Percentiles rank a stretch among this genome's conserved stretches.
Conservation (phyloP, 257 asterid species). For the Solanum verrucosum region DNA sequence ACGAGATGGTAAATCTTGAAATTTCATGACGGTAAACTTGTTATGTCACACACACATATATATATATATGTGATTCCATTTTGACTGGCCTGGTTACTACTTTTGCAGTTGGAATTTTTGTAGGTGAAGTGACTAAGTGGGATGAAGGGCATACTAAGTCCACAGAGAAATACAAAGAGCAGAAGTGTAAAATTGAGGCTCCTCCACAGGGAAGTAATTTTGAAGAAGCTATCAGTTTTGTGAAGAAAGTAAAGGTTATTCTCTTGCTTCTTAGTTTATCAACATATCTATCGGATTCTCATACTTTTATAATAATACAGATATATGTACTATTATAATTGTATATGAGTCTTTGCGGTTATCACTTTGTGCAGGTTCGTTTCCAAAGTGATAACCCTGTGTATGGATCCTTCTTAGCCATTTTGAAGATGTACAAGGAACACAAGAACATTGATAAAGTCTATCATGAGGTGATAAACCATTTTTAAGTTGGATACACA, state of each 20-base stretch:
- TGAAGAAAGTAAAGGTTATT: not conserved
- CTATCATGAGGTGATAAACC: constrained; percentile 55
- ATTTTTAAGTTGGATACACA: not conserved
- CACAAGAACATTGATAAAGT: constrained; percentile 81
- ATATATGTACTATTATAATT: not conserved
- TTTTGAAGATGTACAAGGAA: constrained; percentile 88
- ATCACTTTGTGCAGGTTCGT: constrained; percentile 52
- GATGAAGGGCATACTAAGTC: constrained; percentile 56
- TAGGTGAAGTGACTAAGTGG: constrained; percentile 83
- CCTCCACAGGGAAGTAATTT: not conserved
- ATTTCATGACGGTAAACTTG: constrained; percentile 1
- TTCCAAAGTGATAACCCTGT: constrained; percentile 74
- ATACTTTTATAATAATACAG: too few relatives aligned
- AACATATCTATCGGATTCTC: too few relatives aligned
- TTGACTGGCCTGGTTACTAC: constrained; percentile 18
- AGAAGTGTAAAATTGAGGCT: constrained; percentile 55
- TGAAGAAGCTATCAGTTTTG: not conserved
- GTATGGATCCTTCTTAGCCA: constrained; percentile 83
- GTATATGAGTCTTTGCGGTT: not conserved
- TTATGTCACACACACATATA: not conserved
- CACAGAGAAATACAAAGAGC: constrained; percentile 61
- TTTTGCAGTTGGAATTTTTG: constrained; percentile 76
- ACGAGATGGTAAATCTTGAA: constrained; percentile 50
- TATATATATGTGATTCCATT: not conserved
- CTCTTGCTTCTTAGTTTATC: not conserved